phyloP scores from a whole-genome alignment of 495 filamentous ascomycete genomes.

The Staphylotrichum tortipilum region DNA sequence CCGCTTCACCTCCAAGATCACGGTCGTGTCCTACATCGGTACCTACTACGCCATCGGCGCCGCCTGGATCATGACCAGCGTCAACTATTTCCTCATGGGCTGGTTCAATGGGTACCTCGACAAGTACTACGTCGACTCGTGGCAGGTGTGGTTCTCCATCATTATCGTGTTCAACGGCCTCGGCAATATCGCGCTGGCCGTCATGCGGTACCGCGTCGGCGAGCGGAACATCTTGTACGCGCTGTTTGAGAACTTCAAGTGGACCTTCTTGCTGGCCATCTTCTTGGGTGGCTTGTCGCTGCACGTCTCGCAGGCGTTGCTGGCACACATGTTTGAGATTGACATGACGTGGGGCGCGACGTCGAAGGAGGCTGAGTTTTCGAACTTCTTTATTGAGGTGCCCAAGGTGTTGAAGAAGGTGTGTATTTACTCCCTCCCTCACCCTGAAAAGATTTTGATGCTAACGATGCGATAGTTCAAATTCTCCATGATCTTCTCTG shows the following conservation, averaged over 20 bases:
- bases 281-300: constrained; percentile 64
- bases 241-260: constrained; percentile 63
- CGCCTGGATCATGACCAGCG: constrained; percentile 68
- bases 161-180: constrained; percentile 65
- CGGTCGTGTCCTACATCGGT: constrained; percentile 76
- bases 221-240: constrained; percentile 46
- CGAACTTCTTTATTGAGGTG: constrained; percentile 73
- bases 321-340: constrained; percentile 65
- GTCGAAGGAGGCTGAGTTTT: constrained; percentile 62
- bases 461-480: constrained; percentile 46
- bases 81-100: constrained; percentile 71
- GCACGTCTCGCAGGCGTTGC: constrained; percentile 57
- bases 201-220: constrained; percentile 61
- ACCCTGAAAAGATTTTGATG: background rate
- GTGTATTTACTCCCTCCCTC: constrained; percentile 4
- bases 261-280: constrained; percentile 58
- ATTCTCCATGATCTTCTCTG: constrained; percentile 60
- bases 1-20: constrained; percentile 69
- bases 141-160: constrained; percentile 69
- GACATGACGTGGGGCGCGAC: constrained; percentile 67
- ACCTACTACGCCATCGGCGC: constrained; percentile 78
- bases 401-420: constrained; percentile 62
- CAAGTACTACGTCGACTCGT: constrained; percentile 68
- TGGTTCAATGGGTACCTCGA: constrained; percentile 67
- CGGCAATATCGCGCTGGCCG: constrained; percentile 54